phyloP scores from a whole-genome alignment of 352 stramenopile species.

The Aphanomyces astaci region DNA sequence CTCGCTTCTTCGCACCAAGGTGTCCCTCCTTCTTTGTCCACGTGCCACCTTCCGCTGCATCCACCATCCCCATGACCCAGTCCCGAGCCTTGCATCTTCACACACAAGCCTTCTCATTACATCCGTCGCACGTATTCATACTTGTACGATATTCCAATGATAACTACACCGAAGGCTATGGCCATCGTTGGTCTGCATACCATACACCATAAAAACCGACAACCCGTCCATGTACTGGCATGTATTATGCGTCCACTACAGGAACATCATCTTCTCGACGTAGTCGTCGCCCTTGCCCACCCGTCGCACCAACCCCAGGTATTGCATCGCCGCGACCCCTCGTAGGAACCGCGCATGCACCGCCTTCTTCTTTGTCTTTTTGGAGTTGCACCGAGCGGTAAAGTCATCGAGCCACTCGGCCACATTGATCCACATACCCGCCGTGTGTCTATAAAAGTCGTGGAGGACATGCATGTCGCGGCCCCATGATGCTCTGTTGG shows the following conservation, averaged over 20 bases:
- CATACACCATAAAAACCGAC: neutral
- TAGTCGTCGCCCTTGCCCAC: constrained; percentile 36
- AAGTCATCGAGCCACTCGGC: constrained; percentile 66
- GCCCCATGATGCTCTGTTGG: constrained; percentile 28
- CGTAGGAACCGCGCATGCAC: constrained; percentile 62
- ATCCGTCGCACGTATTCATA: no score
- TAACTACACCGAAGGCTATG: no score
- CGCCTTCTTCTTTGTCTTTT: constrained; percentile 20
- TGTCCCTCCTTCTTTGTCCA: no score
- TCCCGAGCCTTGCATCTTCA: no score
- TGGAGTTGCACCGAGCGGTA: constrained; percentile 30
- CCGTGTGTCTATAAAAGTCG: constrained; percentile 61
- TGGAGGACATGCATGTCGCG: constrained; percentile 59
- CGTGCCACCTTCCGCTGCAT: no score
- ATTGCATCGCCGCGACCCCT: constrained; percentile 52
- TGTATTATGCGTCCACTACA: no score
- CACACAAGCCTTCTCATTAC: no score
- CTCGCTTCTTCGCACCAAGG: no score
- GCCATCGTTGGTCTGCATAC: neutral
- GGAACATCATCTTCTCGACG: constrained; percentile 76
- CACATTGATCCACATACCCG: constrained; percentile 48
- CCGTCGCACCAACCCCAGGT: constrained; percentile 45
- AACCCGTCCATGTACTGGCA: no score
- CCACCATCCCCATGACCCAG: no score
- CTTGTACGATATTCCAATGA: no score